These are phyloP conservation scores for Pisolithus sp. DNA, from an alignment of 768 basidiomycete species.

Conservation along the genomic window DNA sequence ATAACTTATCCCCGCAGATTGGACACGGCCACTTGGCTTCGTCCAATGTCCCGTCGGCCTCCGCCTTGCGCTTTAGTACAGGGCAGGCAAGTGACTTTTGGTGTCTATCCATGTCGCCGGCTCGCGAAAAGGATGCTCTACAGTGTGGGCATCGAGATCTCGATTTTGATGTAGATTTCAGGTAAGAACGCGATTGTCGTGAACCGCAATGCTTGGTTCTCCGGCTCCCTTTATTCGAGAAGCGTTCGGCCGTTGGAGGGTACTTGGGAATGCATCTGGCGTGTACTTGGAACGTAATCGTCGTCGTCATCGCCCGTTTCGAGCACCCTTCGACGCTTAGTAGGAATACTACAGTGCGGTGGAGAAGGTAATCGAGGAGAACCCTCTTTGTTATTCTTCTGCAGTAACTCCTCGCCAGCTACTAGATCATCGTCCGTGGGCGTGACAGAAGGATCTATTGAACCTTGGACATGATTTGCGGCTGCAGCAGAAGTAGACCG, in stretches of 20 bases:
- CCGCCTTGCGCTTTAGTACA: neutral
- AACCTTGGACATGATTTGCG: neutral
- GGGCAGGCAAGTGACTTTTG: neutral
- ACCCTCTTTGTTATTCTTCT: no score
- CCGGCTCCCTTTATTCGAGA: neutral
- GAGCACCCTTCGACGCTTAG: no score
- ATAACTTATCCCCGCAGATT: neutral
- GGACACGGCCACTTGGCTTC: neutral
- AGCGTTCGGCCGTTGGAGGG: neutral
- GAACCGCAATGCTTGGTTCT: neutral
- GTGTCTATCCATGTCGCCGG: slow-evolving; percentile 1
- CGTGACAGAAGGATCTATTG: neutral
- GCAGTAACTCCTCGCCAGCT: no score
- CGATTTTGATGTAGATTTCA: neutral
- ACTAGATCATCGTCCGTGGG: neutral
- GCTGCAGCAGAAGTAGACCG: neutral
- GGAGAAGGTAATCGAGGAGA: no score
- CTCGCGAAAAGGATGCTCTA: neutral
- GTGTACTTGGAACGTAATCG: neutral
- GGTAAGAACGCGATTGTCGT: neutral
- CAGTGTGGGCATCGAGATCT: neutral
- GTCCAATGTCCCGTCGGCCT: neutral
- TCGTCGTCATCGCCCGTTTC: neutral
- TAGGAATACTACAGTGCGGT: no score
- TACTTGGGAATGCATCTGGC: neutral